A percentile compares a stretch with the other conserved stretches of the same genome.
phyloP scores from a whole-genome alignment of 1,284 basidiomycete genomes.

The Cryptococcus amylolentus region DNA sequence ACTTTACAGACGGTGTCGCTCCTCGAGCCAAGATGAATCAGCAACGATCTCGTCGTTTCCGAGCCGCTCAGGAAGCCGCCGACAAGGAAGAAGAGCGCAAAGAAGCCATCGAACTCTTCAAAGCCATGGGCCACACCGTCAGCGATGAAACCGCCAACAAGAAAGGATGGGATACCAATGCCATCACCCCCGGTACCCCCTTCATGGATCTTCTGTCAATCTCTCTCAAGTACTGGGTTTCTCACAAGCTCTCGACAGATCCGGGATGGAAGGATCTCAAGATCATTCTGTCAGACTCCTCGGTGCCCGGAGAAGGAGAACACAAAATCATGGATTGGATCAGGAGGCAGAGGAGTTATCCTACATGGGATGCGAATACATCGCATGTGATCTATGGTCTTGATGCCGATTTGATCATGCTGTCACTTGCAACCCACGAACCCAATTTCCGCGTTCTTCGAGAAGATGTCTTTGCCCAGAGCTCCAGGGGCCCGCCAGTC shows the following conservation, averaged over 20 bases:
- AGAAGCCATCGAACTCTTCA: constrained; percentile 79
- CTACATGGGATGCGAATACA: constrained; percentile 90
- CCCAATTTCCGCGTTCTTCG: constrained; percentile 95
- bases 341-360: constrained; percentile 79
- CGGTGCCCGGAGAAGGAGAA: constrained; percentile 97
- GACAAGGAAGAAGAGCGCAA: constrained; percentile 84
- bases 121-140: constrained; percentile 89
- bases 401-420: constrained; percentile 99
- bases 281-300: constrained; percentile 95
- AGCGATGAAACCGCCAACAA: constrained; percentile 81
- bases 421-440: constrained; percentile 95
- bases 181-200: constrained; percentile 94
- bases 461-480: constrained; percentile 94
- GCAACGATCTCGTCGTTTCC: constrained; percentile 91
- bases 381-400: constrained; percentile 96
- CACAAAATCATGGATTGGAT: constrained; percentile 99
- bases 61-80: constrained; percentile 89
- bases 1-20: constrained; percentile 78
- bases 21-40: constrained; percentile 99
- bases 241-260: constrained; percentile 89
- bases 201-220: constrained; percentile 93
- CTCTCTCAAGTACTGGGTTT: constrained; percentile 94
- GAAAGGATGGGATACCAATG: constrained; percentile 94
- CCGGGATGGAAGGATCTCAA: constrained; percentile 92
- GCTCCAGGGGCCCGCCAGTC: constrained; percentile 59